phyloP scores from a whole-genome alignment of 1,284 basidiomycete species.

The Cutaneotrichosporon cutaneum region DNA sequence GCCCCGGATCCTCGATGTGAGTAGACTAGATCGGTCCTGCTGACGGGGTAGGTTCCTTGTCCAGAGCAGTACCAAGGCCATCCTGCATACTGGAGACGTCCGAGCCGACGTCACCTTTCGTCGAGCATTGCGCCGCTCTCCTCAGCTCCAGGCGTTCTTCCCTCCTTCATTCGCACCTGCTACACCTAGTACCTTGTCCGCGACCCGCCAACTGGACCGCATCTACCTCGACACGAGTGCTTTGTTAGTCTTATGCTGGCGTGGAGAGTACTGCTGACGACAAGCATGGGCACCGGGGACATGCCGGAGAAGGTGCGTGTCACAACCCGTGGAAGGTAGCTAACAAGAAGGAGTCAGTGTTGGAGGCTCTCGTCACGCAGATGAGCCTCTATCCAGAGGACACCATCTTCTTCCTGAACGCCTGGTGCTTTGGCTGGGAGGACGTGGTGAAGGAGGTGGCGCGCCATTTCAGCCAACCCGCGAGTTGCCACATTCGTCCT shows the following conservation, averaged over 20 bases:
- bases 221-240: conserved; percentile 79
- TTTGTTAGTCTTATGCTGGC: conserved; percentile 38
- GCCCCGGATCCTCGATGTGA: conserved; percentile 87
- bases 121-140: conserved; percentile 64
- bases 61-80: conserved; percentile 66
- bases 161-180: conserved; percentile 34
- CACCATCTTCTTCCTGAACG: conserved; percentile 80
- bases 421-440: conserved; percentile 93
- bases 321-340: conserved; percentile 15
- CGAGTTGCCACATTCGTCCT: conserved; percentile 37
- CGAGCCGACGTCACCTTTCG: conserved; percentile 80
- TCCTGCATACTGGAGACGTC: conserved; percentile 91
- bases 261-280: conserved; percentile 3
- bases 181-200: background rate
- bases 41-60: conserved; percentile 72
- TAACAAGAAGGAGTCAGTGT: conserved; percentile 62
- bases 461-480: conserved; percentile 63
- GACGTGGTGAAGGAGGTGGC: conserved; percentile 74
- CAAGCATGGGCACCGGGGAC: conserved; percentile 59
- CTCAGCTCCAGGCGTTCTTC: conserved; percentile 69
- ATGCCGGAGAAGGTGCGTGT: conserved; percentile 79
- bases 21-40: conserved; percentile 28
- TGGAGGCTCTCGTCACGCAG: conserved; percentile 64
- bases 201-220: conserved; percentile 59
- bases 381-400: conserved; percentile 66